Conservation (phyloP, 805 yeast species). For the Millerozyma miso region DNA sequence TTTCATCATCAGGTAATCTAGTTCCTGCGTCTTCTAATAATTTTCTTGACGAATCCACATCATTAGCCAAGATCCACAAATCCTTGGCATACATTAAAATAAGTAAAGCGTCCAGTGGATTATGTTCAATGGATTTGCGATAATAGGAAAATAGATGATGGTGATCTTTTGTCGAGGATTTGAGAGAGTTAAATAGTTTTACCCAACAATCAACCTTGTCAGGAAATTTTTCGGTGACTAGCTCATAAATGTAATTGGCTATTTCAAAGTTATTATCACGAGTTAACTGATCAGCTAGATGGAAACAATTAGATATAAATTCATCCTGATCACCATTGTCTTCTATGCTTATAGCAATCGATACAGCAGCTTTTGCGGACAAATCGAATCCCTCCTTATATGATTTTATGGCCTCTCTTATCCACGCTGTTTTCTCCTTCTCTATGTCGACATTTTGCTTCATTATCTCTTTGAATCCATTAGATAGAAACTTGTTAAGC, state of each 20-base stretch:
- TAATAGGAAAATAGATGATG: slow-evolving; percentile 32
- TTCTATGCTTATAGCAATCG: slow-evolving; percentile 32
- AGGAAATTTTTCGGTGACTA: slow-evolving; percentile 46
- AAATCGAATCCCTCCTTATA: slow-evolving; percentile 43
- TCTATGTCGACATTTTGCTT: slow-evolving; percentile 12
- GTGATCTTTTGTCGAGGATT: slow-evolving; percentile 13
- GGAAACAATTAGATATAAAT: slow-evolving; percentile 8
- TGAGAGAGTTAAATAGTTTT: slow-evolving; percentile 32
- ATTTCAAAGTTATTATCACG: slow-evolving; percentile 23
- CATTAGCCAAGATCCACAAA: slow-evolving; percentile 47
- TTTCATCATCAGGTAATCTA: slow-evolving; percentile 43
- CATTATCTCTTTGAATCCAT: slow-evolving; percentile 43
- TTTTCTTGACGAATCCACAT: slow-evolving; percentile 47
- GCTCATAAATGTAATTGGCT: slow-evolving; percentile 46
- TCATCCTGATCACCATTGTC: slow-evolving; percentile 9
- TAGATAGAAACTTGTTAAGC: slow-evolving; percentile 43
- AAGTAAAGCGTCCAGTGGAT: slow-evolving; percentile 49
- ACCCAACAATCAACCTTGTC: slow-evolving; percentile 46
- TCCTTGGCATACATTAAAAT: slow-evolving; percentile 73
- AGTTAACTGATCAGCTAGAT: slow-evolving; percentile 30
- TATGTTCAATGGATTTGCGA: slow-evolving; percentile 47
- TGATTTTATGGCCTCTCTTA: slow-evolving; percentile 49
- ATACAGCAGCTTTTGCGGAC: slow-evolving; percentile 53
- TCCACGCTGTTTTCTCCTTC: slow-evolving; percentile 45
- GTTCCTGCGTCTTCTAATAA: slow-evolving; percentile 49